Conservation (phyloP, 2,329 filamentous ascomycete species). For the Epicoccum sorghinum region DNA sequence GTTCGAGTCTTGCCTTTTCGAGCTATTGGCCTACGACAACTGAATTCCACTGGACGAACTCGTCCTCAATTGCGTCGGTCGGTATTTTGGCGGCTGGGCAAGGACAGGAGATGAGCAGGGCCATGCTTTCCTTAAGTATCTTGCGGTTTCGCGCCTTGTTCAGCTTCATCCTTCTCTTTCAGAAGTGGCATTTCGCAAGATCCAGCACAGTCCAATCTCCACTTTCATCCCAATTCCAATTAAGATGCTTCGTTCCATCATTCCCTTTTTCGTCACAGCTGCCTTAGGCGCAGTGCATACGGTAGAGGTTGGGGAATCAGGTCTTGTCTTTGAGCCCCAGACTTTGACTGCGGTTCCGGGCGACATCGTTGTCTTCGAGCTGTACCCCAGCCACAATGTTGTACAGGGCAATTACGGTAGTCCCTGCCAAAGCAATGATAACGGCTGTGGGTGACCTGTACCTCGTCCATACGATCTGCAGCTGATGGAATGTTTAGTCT, state of each 20-base stretch:
- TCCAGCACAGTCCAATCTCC: not conserved
- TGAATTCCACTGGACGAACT: not conserved
- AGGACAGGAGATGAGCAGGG: constrained; percentile 1
- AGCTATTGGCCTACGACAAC: not conserved
- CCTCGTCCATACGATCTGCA: not conserved
- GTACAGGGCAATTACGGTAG: constrained; percentile 17
- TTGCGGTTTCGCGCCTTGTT: not conserved
- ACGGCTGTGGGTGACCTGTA: constrained; percentile 10
- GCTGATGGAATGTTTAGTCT: constrained; percentile 11
- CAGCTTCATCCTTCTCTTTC: not conserved
- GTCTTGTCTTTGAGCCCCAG: constrained; percentile 17
- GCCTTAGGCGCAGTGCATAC: constrained; percentile 18
- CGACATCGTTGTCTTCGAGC: constrained; percentile 26
- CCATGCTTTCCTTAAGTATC: constrained; percentile 1
- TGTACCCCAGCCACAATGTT: constrained; percentile 23
- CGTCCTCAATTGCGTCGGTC: not conserved
- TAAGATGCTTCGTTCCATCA: not conserved
- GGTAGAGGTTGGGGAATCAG: constrained; percentile 21
- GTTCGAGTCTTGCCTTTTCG: constrained; percentile 1
- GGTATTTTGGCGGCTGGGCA: constrained; percentile 1
- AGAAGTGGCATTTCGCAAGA: not conserved
- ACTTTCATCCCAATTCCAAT: not conserved
- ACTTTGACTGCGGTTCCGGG: constrained; percentile 18
- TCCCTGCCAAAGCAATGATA: constrained; percentile 19
- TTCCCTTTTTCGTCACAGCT: constrained; percentile 3